phyloP scores from a whole-genome alignment of 1,139 yeast species.

The Debaryomyces sp. region DNA sequence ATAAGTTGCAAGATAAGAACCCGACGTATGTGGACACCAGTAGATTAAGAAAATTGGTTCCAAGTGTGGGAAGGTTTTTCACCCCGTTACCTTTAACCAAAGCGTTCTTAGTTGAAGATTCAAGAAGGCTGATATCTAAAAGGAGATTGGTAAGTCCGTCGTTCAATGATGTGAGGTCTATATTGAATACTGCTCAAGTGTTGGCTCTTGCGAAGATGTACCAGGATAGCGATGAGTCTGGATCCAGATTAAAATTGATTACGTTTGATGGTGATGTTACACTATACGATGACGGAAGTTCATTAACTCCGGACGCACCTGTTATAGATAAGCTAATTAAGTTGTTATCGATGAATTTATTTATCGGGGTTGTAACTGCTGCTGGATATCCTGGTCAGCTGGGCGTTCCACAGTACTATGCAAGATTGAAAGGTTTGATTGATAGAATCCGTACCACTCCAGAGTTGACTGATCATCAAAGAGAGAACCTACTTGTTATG shows the following conservation, averaged over 20 bases:
- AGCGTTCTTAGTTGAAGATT: constrained; percentile 85
- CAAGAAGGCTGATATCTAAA: constrained; percentile 71
- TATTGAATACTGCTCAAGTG: constrained; percentile 84
- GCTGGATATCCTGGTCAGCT: constrained; percentile 87
- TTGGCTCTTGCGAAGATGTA: constrained; percentile 51
- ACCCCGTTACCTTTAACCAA: constrained; percentile 80
- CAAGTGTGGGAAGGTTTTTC: constrained; percentile 81
- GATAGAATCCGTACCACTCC: constrained; percentile 55
- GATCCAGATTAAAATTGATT: constrained; percentile 58
- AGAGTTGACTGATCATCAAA: constrained; percentile 54
- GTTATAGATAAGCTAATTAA: constrained; percentile 61
- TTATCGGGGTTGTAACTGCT: constrained; percentile 93
- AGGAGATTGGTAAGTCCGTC: constrained; percentile 90
- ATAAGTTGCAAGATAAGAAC: constrained; percentile 31
- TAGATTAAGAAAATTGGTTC: constrained; percentile 79
- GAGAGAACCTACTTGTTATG: constrained; percentile 75
- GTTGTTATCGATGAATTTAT: constrained; percentile 60
- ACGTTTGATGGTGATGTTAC: constrained; percentile 99
- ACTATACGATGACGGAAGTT: constrained; percentile 86
- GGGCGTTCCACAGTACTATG: constrained; percentile 71
- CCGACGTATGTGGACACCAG: constrained; percentile 40
- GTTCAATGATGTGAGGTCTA: constrained; percentile 82
- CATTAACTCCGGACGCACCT: constrained; percentile 59
- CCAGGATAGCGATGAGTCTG: constrained; percentile 22
- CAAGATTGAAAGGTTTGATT: constrained; percentile 72